Evolutionary conservation across 345 rosid species (phyloP).

Genomic region (Erucastrum elatum): DNA sequence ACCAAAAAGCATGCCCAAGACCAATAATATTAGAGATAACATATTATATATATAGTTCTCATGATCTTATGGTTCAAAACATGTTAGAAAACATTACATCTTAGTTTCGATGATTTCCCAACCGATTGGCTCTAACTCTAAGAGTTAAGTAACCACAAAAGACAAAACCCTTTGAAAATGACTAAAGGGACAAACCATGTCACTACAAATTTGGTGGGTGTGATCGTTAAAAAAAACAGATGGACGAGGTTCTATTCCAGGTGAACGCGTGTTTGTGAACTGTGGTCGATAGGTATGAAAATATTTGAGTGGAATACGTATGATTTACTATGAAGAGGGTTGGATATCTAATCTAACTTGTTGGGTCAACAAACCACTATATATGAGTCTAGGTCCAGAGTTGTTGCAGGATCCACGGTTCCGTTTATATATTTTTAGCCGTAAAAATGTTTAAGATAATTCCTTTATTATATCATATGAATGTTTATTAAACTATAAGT

Average conservation of each 20-base stretch:
- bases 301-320: conserved; percentile 11
- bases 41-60: not conserved
- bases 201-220: conserved; percentile 34
- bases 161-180: not conserved
- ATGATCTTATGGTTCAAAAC: not conserved
- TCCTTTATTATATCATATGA: not conserved
- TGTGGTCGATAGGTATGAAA: conserved; percentile 16
- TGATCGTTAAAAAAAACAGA: conserved; percentile 16
- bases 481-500: not conserved
- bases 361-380: conserved; percentile 42
- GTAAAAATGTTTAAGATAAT: conserved; percentile 13
- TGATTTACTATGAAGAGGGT: conserved; percentile 13
- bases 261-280: conserved; percentile 28
- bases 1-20: not conserved
- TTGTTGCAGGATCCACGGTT: conserved; percentile 27
- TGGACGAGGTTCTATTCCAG: conserved; percentile 26
- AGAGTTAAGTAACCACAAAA: conserved; percentile 19
- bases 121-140: conserved; percentile 37
- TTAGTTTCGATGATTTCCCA: conserved; percentile 25
- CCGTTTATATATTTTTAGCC: conserved; percentile 6
- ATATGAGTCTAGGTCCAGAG: conserved; percentile 18
- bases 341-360: conserved; percentile 37
- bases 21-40: conserved; percentile 1
- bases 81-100: not conserved
- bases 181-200: conserved; percentile 30